phyloP scores from a whole-genome alignment of 768 basidiomycete species.

The Trametes elegans region DNA sequence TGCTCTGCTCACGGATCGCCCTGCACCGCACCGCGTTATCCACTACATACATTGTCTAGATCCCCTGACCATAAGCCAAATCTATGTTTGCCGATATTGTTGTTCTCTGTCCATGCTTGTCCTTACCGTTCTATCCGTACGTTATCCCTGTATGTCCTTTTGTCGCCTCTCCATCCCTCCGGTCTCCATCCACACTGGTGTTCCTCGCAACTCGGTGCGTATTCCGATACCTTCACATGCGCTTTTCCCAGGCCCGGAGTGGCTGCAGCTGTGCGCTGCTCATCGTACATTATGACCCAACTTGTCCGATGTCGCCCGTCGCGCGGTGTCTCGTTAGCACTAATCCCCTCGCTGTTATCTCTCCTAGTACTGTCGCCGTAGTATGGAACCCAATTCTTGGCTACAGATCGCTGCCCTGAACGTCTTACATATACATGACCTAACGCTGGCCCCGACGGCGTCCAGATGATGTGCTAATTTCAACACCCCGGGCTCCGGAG shows the following conservation, averaged over 20 bases:
- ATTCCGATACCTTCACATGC: too few species aligned
- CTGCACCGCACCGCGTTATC: not conserved
- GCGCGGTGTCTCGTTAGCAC: too few species aligned
- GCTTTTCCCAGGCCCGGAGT: not conserved
- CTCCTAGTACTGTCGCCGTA: not conserved
- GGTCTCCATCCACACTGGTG: not conserved
- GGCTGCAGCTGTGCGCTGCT: not conserved
- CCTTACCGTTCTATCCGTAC: not conserved
- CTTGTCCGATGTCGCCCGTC: not conserved
- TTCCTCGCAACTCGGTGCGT: not conserved
- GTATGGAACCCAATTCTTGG: too few species aligned
- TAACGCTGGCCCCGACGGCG: too few species aligned
- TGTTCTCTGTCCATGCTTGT: not conserved
- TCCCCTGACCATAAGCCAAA: not conserved
- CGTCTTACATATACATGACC: too few species aligned
- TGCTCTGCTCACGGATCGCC: not conserved
- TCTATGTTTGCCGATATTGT: not conserved
- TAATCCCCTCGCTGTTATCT: too few species aligned
- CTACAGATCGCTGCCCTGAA: too few species aligned
- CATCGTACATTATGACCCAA: not conserved
- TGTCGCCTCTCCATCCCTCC: not conserved
- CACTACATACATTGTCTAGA: not conserved
- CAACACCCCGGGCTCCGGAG: too few species aligned
- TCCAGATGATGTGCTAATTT: too few species aligned
- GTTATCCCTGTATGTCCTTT: not conserved